phyloP scores from a whole-genome alignment of 495 filamentous ascomycete species.

The Staphylotrichum tortipilum region DNA sequence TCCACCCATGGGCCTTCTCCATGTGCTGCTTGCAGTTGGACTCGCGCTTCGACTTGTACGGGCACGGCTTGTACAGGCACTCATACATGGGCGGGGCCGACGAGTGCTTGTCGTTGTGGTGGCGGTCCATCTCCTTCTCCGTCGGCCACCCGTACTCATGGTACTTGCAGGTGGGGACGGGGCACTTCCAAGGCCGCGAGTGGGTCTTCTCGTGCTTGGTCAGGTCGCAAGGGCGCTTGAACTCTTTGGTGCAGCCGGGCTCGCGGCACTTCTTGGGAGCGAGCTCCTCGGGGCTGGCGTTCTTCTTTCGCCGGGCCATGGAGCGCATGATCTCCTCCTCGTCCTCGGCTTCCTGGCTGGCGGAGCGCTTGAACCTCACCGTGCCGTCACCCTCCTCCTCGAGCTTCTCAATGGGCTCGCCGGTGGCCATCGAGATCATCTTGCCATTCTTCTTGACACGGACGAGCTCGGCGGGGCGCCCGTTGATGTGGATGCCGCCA shows the following conservation, averaged over 20 bases:
- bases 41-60: conserved; percentile 89
- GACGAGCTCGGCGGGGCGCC: conserved; percentile 68
- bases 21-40: conserved; percentile 99
- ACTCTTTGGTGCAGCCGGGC: conserved; percentile 70
- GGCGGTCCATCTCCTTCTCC: conserved; percentile 92
- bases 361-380: conserved; percentile 51
- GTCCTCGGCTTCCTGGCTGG: conserved; percentile 50
- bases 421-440: conserved; percentile 62
- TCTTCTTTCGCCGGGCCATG: conserved; percentile 85
- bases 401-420: conserved; percentile 40
- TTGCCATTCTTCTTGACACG: conserved; percentile 67
- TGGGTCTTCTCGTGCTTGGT: conserved; percentile 98
- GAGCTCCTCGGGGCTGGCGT: conserved; percentile 59
- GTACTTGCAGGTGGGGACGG: conserved; percentile 73
- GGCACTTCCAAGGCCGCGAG: conserved; percentile 90
- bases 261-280: conserved; percentile 62
- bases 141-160: conserved; percentile 84
- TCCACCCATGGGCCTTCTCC: conserved; percentile 93
- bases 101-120: conserved; percentile 92
- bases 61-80: conserved; percentile 78
- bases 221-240: conserved; percentile 85
- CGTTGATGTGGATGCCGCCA: conserved; percentile 69
- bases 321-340: conserved; percentile 75
- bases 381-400: conserved; percentile 34
- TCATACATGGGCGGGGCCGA: conserved; percentile 63